phyloP scores from a whole-genome alignment of 1,284 basidiomycete species.

The Ceratobasidium sp. region DNA sequence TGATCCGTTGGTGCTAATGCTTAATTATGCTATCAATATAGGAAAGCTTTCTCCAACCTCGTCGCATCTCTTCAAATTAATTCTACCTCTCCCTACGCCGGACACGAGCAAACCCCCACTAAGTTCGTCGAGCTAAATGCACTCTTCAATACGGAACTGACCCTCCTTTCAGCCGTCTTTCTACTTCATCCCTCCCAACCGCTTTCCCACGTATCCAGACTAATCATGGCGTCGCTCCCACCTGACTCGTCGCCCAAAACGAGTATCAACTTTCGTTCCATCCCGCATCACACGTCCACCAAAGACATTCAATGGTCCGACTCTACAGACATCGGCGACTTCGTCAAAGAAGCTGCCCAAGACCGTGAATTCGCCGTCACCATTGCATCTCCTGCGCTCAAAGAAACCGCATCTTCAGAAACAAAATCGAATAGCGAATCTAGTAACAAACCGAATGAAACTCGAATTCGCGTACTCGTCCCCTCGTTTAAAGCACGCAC shows the following conservation, averaged over 20 bases:
- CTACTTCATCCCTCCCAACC: slow-evolving; percentile 73
- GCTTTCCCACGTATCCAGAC: slow-evolving; percentile 67
- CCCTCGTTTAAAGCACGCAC: slow-evolving; percentile 75
- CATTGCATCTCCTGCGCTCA: slow-evolving; percentile 56
- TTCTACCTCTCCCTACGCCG: slow-evolving; percentile 64
- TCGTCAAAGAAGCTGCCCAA: slow-evolving; percentile 73
- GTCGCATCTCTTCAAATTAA: slow-evolving; percentile 75
- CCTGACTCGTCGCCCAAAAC: slow-evolving; percentile 58
- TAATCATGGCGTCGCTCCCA: slow-evolving; percentile 64
- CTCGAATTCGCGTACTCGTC: slow-evolving; percentile 66
- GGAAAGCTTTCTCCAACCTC: slow-evolving; percentile 73
- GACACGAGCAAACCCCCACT: slow-evolving; percentile 46
- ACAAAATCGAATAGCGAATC: slow-evolving; percentile 46
- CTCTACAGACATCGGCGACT: slow-evolving; percentile 75
- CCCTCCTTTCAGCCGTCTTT: slow-evolving; percentile 66
- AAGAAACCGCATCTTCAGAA: background rate
- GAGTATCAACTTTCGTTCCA: slow-evolving; percentile 59
- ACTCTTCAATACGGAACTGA: slow-evolving; percentile 1
- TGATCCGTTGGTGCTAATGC: slow-evolving; percentile 1
- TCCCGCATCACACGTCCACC: slow-evolving; percentile 53
- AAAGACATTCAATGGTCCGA: slow-evolving; percentile 68
- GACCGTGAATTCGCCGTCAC: slow-evolving; percentile 69
- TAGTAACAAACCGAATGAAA: slow-evolving; percentile 50
- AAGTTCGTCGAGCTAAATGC: background rate
- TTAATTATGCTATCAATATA: slow-evolving; percentile 50